Evolutionary conservation across 75 land plant genomes (phyloP), one percentile per base, ranked within the genome.

Genomic region (Azolla pinnata): DNA sequence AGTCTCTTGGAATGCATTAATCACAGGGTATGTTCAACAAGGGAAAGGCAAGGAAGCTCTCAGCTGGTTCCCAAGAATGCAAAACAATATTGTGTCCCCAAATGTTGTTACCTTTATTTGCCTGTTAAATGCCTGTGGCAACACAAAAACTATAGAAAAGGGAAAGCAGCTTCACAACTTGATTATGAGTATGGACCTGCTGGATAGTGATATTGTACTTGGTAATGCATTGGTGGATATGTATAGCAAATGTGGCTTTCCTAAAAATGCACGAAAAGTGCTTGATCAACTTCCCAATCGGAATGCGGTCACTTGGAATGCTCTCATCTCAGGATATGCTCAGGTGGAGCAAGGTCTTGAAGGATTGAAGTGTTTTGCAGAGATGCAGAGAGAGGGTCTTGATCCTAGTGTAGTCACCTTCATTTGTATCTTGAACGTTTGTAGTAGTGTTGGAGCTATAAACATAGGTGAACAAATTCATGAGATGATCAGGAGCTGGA

Each of bases 1-100:
- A n/a, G 83, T 88, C 18, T 71, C 84, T n/a, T 84, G 87, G 84
- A 84, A 84, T 60, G 77, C 77, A 32, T 48, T 87, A 74, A 70
- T 87, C 12, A 71, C 78, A 4, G 77, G 88, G 34, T 87, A 81
- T 62, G 84, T 75, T 21, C 82, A 81, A 44, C 75, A 81, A 64
- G 87, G 82, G 7, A 71, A 71, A 0, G 65, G 70, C 9, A 44
- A 54, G 16, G 63, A 66, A 33, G 82, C 82, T 1, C 47, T 87
- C 35, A 33, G 60, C 16, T 55, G 81, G 44, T 81, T 87, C 32
- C 26, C 61, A 40, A 49, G 29, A 54, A 84, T 87, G 78, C 77
- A 69, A 65, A 70, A 73, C 0, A 31, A 57, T 31, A 69, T 56
- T 1, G 10, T 83, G 23, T 44, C 48, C 50, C 75, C 73, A 7